These are phyloP conservation scores for Saturnispora zaruensis DNA, from an alignment of 805 yeast genomes.

Conservation along the genomic window DNA sequence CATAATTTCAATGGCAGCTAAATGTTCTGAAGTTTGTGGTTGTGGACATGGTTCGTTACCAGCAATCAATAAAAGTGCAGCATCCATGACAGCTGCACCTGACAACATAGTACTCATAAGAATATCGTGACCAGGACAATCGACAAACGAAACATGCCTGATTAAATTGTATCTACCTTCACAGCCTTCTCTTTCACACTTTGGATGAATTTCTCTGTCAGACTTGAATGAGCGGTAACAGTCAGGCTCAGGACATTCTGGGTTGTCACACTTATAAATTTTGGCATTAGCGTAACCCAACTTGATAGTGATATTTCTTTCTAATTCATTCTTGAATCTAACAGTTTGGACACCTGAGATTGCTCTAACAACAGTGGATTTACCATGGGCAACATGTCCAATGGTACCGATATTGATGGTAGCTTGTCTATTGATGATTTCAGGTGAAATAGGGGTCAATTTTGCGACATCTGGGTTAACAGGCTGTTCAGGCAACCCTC, in stretches of 20 bases:
- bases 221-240: slow-evolving; percentile 92
- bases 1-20: slow-evolving; percentile 99
- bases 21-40: slow-evolving; percentile 98
- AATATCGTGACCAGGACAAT: slow-evolving; percentile 99
- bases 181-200: slow-evolving; percentile 82
- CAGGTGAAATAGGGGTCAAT: slow-evolving; percentile 85
- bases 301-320: slow-evolving; percentile 97
- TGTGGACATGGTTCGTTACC: slow-evolving; percentile 99
- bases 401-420: slow-evolving; percentile 98
- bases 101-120: slow-evolving; percentile 99
- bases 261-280: slow-evolving; percentile 85
- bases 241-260: slow-evolving; percentile 84
- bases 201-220: slow-evolving; percentile 90
- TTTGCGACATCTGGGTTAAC: slow-evolving; percentile 72
- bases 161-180: slow-evolving; percentile 80
- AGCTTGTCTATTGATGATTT: slow-evolving; percentile 97
- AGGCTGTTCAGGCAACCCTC: slow-evolving; percentile 97
- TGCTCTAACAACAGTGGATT: slow-evolving; percentile 96
- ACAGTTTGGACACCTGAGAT: slow-evolving; percentile 99
- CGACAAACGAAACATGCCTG: slow-evolving; percentile 97
- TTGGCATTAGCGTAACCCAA: slow-evolving; percentile 98
- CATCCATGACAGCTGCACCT: slow-evolving; percentile 99
- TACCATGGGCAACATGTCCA: slow-evolving; percentile 99
- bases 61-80: slow-evolving; percentile 90
- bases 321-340: slow-evolving; percentile 97